Evolutionary conservation across 2,329 filamentous ascomycete species (phyloP).

Genomic region (Aureobasidium sp.): DNA sequence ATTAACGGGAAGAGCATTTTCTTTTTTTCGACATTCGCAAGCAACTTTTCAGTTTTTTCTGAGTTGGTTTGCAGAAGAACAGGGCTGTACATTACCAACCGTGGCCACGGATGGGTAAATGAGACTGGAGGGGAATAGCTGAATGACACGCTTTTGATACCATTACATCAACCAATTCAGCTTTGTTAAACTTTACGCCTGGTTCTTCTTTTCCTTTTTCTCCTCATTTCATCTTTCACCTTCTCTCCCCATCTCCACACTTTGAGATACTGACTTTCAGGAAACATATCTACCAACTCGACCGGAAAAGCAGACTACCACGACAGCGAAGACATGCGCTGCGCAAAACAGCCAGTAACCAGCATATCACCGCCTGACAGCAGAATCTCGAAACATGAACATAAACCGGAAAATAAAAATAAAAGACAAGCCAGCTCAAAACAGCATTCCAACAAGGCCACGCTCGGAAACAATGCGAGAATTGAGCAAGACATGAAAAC

Average conservation of each 20-base stretch:
- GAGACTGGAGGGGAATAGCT: constrained; percentile 6
- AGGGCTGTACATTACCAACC: constrained; percentile 63
- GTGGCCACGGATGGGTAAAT: constrained; percentile 43
- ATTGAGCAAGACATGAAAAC: too few species aligned
- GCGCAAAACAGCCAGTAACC: background rate
- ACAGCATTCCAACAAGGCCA: too few species aligned
- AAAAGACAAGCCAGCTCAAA: too few species aligned
- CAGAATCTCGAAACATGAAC: background rate
- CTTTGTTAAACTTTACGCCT: constrained; percentile 2
- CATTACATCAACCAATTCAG: constrained; percentile 13
- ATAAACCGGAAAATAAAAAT: too few species aligned
- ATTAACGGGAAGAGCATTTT: constrained; percentile 13
- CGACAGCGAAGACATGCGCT: background rate
- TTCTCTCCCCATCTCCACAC: background rate
- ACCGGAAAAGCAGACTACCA: background rate
- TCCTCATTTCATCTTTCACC: background rate
- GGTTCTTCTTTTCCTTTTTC: background rate
- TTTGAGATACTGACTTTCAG: background rate
- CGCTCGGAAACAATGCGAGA: too few species aligned
- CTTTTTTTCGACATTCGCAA: constrained; percentile 3
- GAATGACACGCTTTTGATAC: constrained; percentile 17
- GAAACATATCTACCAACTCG: background rate
- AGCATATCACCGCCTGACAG: background rate
- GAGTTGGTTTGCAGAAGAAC: background rate
- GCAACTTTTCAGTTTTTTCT: background rate